Conservation (phyloP, 768 basidiomycete genomes). For the Auriscalpium vulgare region DNA sequence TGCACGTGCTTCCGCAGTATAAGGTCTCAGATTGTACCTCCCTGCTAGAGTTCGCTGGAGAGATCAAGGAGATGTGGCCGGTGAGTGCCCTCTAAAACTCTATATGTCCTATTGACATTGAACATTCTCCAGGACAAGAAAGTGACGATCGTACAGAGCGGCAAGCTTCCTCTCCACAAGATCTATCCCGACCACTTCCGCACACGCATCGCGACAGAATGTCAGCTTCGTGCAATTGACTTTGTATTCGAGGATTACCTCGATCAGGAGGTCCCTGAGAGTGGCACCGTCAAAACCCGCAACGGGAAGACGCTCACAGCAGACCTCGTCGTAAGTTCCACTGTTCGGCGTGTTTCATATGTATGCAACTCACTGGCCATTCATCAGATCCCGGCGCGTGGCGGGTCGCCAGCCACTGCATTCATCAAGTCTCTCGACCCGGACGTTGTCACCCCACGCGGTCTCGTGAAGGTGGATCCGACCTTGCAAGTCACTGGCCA, state of each 20-base stretch:
- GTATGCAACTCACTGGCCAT: not conserved
- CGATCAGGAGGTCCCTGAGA: slow-evolving; percentile 1
- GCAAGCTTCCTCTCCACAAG: slow-evolving; percentile 40
- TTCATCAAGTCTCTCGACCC: slow-evolving; percentile 35
- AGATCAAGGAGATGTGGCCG: slow-evolving; percentile 33
- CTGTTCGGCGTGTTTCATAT: not conserved
- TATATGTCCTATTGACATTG: not conserved
- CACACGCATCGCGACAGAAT: not conserved
- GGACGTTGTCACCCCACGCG: slow-evolving; percentile 23
- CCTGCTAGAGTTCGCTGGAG: slow-evolving; percentile 31
- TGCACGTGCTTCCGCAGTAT: slow-evolving; percentile 7
- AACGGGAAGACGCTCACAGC: slow-evolving; percentile 33
- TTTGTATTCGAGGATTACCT: slow-evolving; percentile 16
- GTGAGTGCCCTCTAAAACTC: slow-evolving; percentile 19
- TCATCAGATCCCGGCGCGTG: slow-evolving; percentile 20
- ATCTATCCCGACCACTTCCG: slow-evolving; percentile 44
- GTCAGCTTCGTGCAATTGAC: slow-evolving; percentile 9
- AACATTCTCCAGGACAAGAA: slow-evolving; percentile 25
- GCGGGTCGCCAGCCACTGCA: slow-evolving; percentile 37
- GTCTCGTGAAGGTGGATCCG: slow-evolving; percentile 43
- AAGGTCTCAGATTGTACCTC: not conserved
- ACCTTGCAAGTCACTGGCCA: slow-evolving; percentile 46
- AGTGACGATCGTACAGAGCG: slow-evolving; percentile 53
- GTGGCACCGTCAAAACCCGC: slow-evolving; percentile 17
- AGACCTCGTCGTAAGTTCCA: slow-evolving; percentile 46